Evolutionary conservation across 768 basidiomycete genomes (phyloP).

Genomic region (Tulasnella sp.): DNA sequence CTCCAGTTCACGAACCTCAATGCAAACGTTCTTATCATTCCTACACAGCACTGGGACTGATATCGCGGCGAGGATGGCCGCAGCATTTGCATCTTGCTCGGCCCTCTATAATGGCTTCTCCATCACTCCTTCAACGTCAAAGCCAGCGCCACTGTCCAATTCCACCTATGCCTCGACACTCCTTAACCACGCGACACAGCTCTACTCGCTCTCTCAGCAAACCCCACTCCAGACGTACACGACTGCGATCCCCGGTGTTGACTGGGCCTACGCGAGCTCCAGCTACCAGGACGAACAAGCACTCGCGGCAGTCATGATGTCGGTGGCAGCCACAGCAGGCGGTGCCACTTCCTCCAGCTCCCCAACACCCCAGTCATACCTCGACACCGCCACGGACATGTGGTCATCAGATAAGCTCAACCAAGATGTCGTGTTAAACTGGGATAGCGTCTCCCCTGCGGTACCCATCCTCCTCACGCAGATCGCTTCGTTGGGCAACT

Average conservation of each 20-base stretch:
- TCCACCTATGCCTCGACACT: constrained; percentile 59
- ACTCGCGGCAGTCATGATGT: constrained; percentile 64
- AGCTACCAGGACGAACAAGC: constrained; percentile 62
- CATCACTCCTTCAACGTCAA: constrained; percentile 34
- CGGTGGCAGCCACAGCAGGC: constrained; percentile 47
- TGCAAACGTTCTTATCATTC: not conserved
- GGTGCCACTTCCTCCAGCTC: not conserved
- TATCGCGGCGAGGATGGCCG: constrained; percentile 69
- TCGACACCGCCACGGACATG: constrained; percentile 10
- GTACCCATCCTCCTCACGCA: constrained; percentile 67
- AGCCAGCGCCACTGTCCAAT: constrained; percentile 57
- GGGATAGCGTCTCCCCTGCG: constrained; percentile 77
- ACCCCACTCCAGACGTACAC: constrained; percentile 55
- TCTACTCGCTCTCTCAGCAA: constrained; percentile 68
- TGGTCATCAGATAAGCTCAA: constrained; percentile 36
- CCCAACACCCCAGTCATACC: constrained; percentile 1
- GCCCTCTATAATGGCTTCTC: constrained; percentile 59
- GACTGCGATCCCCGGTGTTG: constrained; percentile 51
- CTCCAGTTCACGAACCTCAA: not conserved
- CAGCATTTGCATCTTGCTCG: constrained; percentile 81
- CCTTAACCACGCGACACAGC: constrained; percentile 56
- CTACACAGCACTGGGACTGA: constrained; percentile 70
- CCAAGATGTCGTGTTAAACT: constrained; percentile 65
- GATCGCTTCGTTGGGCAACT: constrained; percentile 36
- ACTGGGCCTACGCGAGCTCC: constrained; percentile 55